phyloP scores from a whole-genome alignment of 768 basidiomycete species.

The Kwoniella pini region DNA sequence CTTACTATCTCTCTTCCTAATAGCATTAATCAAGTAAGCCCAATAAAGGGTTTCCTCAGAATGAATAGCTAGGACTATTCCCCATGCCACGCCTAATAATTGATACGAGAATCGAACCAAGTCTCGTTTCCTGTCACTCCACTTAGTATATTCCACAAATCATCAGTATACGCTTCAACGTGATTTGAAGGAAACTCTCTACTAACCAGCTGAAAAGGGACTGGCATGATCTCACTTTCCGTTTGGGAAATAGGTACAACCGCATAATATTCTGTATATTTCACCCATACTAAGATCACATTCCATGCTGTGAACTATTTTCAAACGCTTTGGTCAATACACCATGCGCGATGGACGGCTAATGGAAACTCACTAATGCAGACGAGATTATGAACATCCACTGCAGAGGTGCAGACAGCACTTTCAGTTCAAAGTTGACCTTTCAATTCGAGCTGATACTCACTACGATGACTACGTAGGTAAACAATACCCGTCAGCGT shows the following conservation, averaged over 20 bases:
- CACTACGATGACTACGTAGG: slow-evolving; percentile 22
- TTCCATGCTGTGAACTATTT: slow-evolving; percentile 31
- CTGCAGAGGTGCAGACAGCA: neutral
- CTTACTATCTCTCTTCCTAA: slow-evolving; percentile 23
- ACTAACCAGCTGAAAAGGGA: slow-evolving; percentile 33
- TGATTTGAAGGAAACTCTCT: neutral
- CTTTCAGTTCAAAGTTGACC: neutral
- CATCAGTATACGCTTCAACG: neutral
- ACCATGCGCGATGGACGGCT: neutral
- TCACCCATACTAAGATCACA: slow-evolving; percentile 28
- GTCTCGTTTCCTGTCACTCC: slow-evolving; percentile 19
- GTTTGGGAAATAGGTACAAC: slow-evolving; percentile 28
- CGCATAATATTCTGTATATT: slow-evolving; percentile 44
- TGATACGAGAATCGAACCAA: slow-evolving; percentile 30
- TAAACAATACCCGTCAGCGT: neutral
- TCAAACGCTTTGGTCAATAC: neutral
- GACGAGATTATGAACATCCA: slow-evolving; percentile 20
- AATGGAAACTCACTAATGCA: slow-evolving; percentile 1
- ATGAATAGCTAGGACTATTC: slow-evolving; percentile 31
- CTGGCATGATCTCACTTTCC: slow-evolving; percentile 29
- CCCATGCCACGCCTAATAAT: slow-evolving; percentile 30
- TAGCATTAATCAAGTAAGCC: slow-evolving; percentile 36
- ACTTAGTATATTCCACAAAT: slow-evolving; percentile 2
- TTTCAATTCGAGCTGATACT: neutral
- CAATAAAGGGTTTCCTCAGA: slow-evolving; percentile 44